phyloP scores from a whole-genome alignment of 2,329 filamentous ascomycete genomes.

The Sphaerulina vaccinii region DNA sequence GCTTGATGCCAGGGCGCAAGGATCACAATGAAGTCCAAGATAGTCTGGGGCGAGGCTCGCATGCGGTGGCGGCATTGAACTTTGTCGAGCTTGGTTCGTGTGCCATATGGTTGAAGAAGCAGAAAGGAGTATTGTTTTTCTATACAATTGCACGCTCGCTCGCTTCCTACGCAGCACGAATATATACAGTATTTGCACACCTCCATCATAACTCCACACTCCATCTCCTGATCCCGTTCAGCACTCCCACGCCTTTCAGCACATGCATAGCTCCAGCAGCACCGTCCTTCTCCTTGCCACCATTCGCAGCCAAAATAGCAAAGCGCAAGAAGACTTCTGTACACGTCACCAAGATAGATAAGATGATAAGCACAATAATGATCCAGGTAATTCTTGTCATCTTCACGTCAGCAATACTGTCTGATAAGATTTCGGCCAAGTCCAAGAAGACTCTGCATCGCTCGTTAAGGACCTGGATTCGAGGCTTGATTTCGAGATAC shows the following conservation, averaged over 20 bases:
- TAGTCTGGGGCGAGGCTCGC: no score
- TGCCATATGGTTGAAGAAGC: no score
- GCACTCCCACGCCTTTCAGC: slow-evolving; percentile 4
- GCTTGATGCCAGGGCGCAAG: no score
- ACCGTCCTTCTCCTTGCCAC: slow-evolving; percentile 16
- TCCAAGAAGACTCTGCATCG: slow-evolving; percentile 95
- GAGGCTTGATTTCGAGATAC: slow-evolving; percentile 94
- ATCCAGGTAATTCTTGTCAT: slow-evolving; percentile 98
- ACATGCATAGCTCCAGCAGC: neutral
- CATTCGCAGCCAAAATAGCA: slow-evolving; percentile 57
- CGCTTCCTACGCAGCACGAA: no score
- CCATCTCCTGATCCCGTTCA: neutral
- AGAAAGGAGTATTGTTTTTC: no score
- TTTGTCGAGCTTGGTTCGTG: no score
- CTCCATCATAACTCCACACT: slow-evolving; percentile 1
- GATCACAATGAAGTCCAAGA: no score
- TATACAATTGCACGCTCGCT: no score
- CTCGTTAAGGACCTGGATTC: slow-evolving; percentile 95
- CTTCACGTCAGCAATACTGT: slow-evolving; percentile 88
- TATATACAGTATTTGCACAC: no score
- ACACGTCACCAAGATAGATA: slow-evolving; percentile 88
- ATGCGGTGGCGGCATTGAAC: no score
- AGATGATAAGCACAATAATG: slow-evolving; percentile 86
- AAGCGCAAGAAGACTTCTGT: slow-evolving; percentile 87
- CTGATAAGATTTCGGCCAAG: slow-evolving; percentile 88